Conservation (phyloP, 805 yeast genomes). For the Barnettozyma botsteinii region DNA sequence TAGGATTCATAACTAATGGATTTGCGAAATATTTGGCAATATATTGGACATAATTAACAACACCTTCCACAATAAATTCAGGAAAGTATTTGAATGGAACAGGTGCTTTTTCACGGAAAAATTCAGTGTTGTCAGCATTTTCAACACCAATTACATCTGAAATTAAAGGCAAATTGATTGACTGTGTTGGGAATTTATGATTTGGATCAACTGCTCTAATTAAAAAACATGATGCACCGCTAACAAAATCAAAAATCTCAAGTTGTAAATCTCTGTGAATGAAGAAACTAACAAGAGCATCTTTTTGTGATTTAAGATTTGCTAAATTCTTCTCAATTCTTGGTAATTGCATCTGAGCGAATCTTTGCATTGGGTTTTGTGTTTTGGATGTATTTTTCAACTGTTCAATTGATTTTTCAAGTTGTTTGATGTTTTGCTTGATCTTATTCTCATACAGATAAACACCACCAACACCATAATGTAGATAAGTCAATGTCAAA, state of each 20-base stretch:
- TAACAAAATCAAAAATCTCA: slow-evolving; percentile 68
- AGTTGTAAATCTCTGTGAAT: slow-evolving; percentile 50
- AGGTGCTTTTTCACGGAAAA: slow-evolving; percentile 59
- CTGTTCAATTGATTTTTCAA: slow-evolving; percentile 35
- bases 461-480: slow-evolving; percentile 86
- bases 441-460: slow-evolving; percentile 51
- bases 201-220: slow-evolving; percentile 67
- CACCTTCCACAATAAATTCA: slow-evolving; percentile 79
- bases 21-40: slow-evolving; percentile 49
- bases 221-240: slow-evolving; percentile 70
- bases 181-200: slow-evolving; percentile 52
- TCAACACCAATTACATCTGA: slow-evolving; percentile 57
- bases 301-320: slow-evolving; percentile 38
- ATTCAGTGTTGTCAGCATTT: slow-evolving; percentile 71
- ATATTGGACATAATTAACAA: slow-evolving; percentile 63
- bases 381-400: slow-evolving; percentile 11
- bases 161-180: slow-evolving; percentile 50
- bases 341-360: slow-evolving; percentile 40
- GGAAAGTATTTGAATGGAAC: slow-evolving; percentile 78
- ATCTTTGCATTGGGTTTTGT: slow-evolving; percentile 25
- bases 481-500: slow-evolving; percentile 68
- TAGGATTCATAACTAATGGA: slow-evolving; percentile 50
- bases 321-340: slow-evolving; percentile 40
- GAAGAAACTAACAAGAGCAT: slow-evolving; percentile 60
- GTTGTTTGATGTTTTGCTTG: slow-evolving; percentile 42